Conservation (phyloP, 805 yeast genomes). For the Metschnikowia vanudenii region DNA sequence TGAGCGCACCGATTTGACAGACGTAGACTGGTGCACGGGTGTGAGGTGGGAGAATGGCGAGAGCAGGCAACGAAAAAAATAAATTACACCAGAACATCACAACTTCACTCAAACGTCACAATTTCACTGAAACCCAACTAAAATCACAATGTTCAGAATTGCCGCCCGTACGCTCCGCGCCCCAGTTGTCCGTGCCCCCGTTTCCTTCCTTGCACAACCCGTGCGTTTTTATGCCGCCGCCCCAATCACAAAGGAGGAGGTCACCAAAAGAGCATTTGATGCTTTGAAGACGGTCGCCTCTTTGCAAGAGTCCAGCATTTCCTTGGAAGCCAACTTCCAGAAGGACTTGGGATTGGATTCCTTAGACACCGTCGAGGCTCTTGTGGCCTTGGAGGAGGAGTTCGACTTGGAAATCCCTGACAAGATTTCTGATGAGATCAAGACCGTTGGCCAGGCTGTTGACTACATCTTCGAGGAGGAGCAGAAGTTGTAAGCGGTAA, state of each 20-base stretch:
- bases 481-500: conserved; percentile 33
- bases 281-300: conserved; percentile 62
- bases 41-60: not conserved
- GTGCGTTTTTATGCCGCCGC: conserved; percentile 59
- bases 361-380: conserved; percentile 90
- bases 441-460: conserved; percentile 90
- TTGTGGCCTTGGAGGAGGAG: conserved; percentile 84
- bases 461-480: conserved; percentile 76
- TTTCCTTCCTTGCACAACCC: conserved; percentile 24
- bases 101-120: no score
- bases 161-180: conserved; percentile 48
- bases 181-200: conserved; percentile 33
- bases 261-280: conserved; percentile 75
- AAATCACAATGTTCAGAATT: conserved; percentile 48
- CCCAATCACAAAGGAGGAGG: conserved; percentile 71
- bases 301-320: conserved; percentile 43
- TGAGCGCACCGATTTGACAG: no score
- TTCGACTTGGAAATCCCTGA: conserved; percentile 83
- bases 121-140: not conserved
- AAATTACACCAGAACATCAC: not conserved
- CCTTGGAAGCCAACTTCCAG: conserved; percentile 52
- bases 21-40: not conserved
- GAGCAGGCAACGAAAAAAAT: not conserved
- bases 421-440: conserved; percentile 88
- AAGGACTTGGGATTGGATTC: conserved; percentile 88